Percentiles rank a stretch among this genome's conserved stretches.
phyloP scores from a whole-genome alignment of 1,284 basidiomycete genomes.

The Porphyrellus sp. region DNA sequence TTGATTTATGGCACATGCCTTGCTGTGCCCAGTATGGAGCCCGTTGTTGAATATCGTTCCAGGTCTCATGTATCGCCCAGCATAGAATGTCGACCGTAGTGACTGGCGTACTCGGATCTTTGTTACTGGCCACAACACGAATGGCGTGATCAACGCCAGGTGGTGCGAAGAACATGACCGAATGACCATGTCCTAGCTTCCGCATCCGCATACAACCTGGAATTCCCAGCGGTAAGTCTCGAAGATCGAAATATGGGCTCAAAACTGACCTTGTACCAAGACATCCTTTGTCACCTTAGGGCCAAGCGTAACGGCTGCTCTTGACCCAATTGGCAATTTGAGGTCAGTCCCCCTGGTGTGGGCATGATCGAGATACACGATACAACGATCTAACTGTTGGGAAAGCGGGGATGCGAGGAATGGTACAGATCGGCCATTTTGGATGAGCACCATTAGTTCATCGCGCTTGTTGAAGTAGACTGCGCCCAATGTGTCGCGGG shows the following conservation, averaged over 20 bases:
- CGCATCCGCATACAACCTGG: not conserved
- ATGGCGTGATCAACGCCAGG: not conserved
- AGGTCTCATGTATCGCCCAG: not conserved
- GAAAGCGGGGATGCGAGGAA: not conserved
- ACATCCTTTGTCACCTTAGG: not conserved
- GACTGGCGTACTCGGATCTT: not conserved
- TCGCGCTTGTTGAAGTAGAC: not conserved
- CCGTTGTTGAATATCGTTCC: not conserved
- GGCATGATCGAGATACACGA: not conserved
- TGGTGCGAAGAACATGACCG: not conserved
- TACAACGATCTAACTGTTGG: not conserved
- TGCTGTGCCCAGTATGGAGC: not conserved
- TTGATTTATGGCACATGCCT: not conserved
- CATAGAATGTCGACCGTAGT: not conserved
- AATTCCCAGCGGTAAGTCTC: not conserved
- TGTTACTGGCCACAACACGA: slow-evolving; percentile 22
- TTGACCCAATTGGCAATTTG: not conserved
- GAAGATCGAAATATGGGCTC: not conserved
- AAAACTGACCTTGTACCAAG: not conserved
- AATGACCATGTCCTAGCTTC: not conserved
- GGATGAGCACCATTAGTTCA: not conserved
- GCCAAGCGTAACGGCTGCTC: not conserved
- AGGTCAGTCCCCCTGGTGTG: not conserved
- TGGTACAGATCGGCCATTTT: not conserved
- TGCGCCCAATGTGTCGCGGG: not conserved